Evolutionary conservation across 164 flowering plant genomes (phyloP).

Genomic region (Umbellularia californica): DNA sequence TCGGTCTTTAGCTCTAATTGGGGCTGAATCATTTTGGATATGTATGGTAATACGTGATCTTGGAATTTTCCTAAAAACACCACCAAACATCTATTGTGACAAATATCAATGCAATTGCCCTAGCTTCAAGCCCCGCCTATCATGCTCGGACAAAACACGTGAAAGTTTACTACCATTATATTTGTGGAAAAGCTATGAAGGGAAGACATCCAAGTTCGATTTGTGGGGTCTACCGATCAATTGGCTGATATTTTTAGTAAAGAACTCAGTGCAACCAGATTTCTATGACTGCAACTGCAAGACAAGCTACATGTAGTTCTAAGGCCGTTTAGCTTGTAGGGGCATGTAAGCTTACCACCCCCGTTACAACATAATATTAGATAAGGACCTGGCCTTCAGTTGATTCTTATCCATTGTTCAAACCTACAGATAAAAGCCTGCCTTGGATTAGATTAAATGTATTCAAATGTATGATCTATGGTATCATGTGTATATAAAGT

Average conservation of each 20-base stretch:
- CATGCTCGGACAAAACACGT: too few relatives aligned
- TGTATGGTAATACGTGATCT: not conserved
- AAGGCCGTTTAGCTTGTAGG: not conserved
- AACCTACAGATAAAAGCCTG: too few relatives aligned
- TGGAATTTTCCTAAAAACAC: not conserved
- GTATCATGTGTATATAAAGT: too few relatives aligned
- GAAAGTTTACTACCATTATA: too few relatives aligned
- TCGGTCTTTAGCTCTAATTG: not conserved
- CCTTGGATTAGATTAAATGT: too few relatives aligned
- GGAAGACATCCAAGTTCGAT: not conserved
- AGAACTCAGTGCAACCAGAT: not conserved
- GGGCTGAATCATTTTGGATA: not conserved
- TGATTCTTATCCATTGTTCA: too few relatives aligned
- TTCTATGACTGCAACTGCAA: not conserved
- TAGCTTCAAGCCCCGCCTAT: too few relatives aligned
- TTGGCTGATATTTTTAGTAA: not conserved
- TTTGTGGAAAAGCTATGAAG: too few relatives aligned
- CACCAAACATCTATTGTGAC: not conserved
- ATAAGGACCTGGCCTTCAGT: too few relatives aligned
- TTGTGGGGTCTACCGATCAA: not conserved
- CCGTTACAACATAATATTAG: too few relatives aligned
- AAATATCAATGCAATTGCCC: not conserved
- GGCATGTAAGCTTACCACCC: not conserved
- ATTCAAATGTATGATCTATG: too few relatives aligned
- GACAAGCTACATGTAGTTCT: not conserved